These are phyloP conservation scores for Bauhinia variegata DNA, from an alignment of 306 rosid genomes.

Conservation along the genomic window DNA sequence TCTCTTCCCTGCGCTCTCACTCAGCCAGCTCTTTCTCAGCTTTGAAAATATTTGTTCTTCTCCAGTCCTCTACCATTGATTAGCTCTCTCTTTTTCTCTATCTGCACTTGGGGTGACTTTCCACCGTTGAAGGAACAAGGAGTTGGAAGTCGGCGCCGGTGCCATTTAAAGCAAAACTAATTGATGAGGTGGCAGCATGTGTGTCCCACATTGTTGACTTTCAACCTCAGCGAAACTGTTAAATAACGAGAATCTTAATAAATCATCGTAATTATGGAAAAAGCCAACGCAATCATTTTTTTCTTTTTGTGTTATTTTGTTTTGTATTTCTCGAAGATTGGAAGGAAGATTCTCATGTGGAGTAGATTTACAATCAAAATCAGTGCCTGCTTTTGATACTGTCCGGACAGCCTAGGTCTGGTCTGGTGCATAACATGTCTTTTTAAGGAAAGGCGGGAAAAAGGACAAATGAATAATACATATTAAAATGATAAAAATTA, in stretches of 20 bases:
- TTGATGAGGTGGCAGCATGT: slow-evolving; percentile 13
- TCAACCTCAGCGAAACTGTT: not conserved
- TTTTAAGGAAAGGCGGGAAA: too few species aligned
- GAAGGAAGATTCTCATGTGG: not conserved
- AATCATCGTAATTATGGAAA: too few species aligned
- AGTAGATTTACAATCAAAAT: slow-evolving; percentile 21
- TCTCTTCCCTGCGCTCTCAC: not conserved
- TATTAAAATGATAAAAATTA: not conserved
- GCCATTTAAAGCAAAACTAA: slow-evolving; percentile 29
- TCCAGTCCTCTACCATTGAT: not conserved
- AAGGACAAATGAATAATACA: too few species aligned
- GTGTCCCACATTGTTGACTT: slow-evolving; percentile 7
- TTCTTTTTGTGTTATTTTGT: not conserved
- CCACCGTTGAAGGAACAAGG: not conserved
- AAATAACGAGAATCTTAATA: not conserved
- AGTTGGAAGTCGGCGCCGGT: slow-evolving; percentile 34
- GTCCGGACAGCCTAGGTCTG: not conserved
- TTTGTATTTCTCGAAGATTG: not conserved
- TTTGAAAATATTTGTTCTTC: slow-evolving; percentile 13
- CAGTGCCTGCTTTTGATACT: not conserved
- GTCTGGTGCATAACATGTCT: too few species aligned
- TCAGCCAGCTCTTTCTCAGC: not conserved
- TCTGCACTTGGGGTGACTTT: not conserved
- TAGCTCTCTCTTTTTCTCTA: slow-evolving; percentile 1
- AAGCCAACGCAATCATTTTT: not conserved